Evolutionary conservation across 345 rosid species (phyloP).

Genomic region (Sisymbrium altissimum): DNA sequence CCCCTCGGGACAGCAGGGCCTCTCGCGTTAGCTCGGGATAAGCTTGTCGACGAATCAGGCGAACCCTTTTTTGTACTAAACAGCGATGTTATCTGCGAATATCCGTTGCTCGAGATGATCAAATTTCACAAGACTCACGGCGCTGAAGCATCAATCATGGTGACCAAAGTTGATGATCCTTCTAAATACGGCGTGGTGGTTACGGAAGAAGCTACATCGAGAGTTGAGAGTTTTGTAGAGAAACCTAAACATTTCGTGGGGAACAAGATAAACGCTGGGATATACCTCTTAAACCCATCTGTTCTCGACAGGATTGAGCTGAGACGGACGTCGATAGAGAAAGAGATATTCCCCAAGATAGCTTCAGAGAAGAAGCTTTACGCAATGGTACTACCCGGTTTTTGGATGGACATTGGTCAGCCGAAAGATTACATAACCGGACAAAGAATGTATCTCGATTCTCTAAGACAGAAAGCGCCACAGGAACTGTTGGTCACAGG

Average conservation of each 20-base stretch:
- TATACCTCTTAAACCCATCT: slow-evolving; percentile 77
- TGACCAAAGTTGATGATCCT: slow-evolving; percentile 89
- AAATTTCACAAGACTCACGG: not conserved
- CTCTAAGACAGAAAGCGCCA: slow-evolving; percentile 52
- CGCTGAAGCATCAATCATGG: slow-evolving; percentile 35
- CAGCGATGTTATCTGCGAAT: slow-evolving; percentile 58
- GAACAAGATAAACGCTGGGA: slow-evolving; percentile 92
- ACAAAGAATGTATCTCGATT: slow-evolving; percentile 75
- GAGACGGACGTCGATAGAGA: slow-evolving; percentile 83
- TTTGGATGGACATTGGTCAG: slow-evolving; percentile 25
- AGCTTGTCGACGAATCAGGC: slow-evolving; percentile 56
- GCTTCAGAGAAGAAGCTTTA: slow-evolving; percentile 64
- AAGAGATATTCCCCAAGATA: slow-evolving; percentile 87
- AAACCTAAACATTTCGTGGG: slow-evolving; percentile 82
- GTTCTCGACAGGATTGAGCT: slow-evolving; percentile 80
- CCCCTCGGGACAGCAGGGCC: slow-evolving; percentile 97
- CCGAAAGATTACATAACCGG: slow-evolving; percentile 69
- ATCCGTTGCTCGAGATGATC: slow-evolving; percentile 44
- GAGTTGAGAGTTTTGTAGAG: slow-evolving; percentile 77
- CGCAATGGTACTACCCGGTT: slow-evolving; percentile 74
- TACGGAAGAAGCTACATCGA: slow-evolving; percentile 62
- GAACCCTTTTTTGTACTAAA: slow-evolving; percentile 64
- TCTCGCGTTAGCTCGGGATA: slow-evolving; percentile 84
- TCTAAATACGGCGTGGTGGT: slow-evolving; percentile 94
- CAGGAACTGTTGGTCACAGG: slow-evolving; percentile 48